Evolutionary conservation across 164 flowering plant species (phyloP), one percentile per base, ranked within the genome.

Genomic region (Vitis amurensis): DNA sequence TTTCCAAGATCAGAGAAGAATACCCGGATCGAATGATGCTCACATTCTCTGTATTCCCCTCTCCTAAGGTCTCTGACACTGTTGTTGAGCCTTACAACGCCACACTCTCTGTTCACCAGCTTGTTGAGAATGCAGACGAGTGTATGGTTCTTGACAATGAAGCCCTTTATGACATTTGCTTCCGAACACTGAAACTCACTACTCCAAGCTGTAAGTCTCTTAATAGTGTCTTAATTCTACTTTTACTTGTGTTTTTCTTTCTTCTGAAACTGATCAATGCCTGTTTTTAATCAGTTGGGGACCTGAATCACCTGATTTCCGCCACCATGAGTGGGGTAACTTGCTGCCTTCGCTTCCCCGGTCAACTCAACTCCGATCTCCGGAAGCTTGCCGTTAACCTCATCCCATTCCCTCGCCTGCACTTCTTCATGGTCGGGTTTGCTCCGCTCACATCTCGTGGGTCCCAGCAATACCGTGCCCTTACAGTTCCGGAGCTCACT

Each of bases 311-410:
- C 59, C 66, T 83, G 70, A 83, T 83, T 8, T 83, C 86, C 50
- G 83, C 84, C 56, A 83, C 86, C 63, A 83, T 83, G 86, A 83
- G 86, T 67, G 86, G 86, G 29, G 86, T 83, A 12, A 83, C 87
- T 15, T 83, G 87, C 82, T 83, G 87, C 63, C 83, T 83, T 30
- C 84, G 87, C 6, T 37, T 37, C 7, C 44, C 44, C 7, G 44
- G 44, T 37, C 44, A 37, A 6, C 7, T 37, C 6, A 37, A 37
- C 44, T 37, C 44, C 4, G 44, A 37, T 6, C 44, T 37, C 44
- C 44, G 44, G 7, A 37, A 37, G 44, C 44, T 37, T 3, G 44
- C 44, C 44, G 44, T 37, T 6, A 37, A 37, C 44, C 7, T 37
- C 4, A 37, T 37, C 44, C 44, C 44, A 37, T 37, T 37, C 44